These are phyloP conservation scores for Trebouxiophyceae sp. DNA, from an alignment of 163 green algal species.

Conservation along the genomic window DNA sequence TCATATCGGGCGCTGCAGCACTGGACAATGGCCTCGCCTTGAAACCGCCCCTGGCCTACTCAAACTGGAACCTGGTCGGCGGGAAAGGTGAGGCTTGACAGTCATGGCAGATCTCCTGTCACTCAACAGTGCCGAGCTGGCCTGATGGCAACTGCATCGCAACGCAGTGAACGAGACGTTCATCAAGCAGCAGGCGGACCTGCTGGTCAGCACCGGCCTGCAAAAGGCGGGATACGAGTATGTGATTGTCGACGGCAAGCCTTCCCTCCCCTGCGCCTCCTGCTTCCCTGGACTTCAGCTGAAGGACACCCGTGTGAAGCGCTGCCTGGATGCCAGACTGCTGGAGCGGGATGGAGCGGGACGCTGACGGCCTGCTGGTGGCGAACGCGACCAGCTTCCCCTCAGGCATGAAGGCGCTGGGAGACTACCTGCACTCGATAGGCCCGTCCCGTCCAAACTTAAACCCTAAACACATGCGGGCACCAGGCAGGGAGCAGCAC, in stretches of 20 bases:
- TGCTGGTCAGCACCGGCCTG: conserved; percentile 47
- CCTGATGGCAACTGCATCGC: too few species aligned
- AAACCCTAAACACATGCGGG: too few species aligned
- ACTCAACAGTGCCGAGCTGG: too few species aligned
- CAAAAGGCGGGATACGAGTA: conserved; percentile 57
- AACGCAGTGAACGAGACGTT: conserved; percentile 51
- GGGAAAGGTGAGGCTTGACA: background rate
- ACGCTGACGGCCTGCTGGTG: conserved; percentile 26
- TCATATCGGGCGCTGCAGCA: background rate
- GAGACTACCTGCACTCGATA: conserved; percentile 53
- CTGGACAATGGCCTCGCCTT: background rate
- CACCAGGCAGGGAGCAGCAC: too few species aligned
- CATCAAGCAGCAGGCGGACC: conserved; percentile 47
- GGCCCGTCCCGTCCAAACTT: too few species aligned
- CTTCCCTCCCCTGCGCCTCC: background rate
- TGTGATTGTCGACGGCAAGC: conserved; percentile 44
- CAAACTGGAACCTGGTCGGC: background rate
- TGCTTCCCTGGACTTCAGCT: background rate
- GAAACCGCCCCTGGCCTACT: background rate
- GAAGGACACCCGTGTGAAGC: background rate
- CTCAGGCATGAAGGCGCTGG: conserved; percentile 56
- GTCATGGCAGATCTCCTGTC: background rate
- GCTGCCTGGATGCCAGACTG: conserved; percentile 23
- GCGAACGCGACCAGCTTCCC: conserved; percentile 51
- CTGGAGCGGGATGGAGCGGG: conserved; percentile 40